Evolutionary conservation across 1,284 basidiomycete genomes (phyloP).

Genomic region (Sporisorium graminicola): DNA sequence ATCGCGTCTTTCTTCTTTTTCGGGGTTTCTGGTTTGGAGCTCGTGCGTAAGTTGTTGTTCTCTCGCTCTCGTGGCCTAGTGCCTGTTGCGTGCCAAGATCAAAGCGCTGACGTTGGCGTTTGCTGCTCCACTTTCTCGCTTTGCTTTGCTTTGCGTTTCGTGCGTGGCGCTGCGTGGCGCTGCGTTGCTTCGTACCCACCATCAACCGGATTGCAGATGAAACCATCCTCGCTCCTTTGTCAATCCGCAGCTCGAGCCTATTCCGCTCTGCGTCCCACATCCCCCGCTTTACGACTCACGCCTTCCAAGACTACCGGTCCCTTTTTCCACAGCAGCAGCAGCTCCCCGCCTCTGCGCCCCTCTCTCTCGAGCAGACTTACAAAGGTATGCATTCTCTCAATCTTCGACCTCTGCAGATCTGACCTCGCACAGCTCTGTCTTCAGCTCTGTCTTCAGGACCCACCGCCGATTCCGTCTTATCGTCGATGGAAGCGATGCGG

Average conservation of each 20-base stretch:
- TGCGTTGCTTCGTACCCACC: conserved; percentile 27
- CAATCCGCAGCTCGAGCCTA: conserved; percentile 19
- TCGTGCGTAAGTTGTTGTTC: conserved; percentile 27
- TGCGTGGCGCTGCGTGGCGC: not conserved
- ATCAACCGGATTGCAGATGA: conserved; percentile 38
- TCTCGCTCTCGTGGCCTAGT: not conserved
- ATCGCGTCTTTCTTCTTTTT: conserved; percentile 17
- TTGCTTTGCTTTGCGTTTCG: conserved; percentile 1
- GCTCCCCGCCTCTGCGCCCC: conserved; percentile 6
- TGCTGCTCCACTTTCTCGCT: not conserved
- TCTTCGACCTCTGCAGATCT: not conserved
- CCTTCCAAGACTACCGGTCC: not conserved
- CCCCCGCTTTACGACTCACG: not conserved
- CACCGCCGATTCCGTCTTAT: not conserved
- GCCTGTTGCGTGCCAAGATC: conserved; percentile 1
- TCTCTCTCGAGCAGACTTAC: conserved; percentile 12
- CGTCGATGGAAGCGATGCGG: conserved; percentile 8
- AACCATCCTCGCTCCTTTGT: conserved; percentile 26
- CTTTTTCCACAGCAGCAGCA: conserved; percentile 9
- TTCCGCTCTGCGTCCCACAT: conserved; percentile 17
- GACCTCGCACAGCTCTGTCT: not conserved
- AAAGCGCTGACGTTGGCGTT: conserved; percentile 7
- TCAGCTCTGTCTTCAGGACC: not conserved
- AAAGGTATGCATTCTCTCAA: conserved; percentile 31
- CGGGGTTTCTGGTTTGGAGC: conserved; percentile 11